Percentiles rank a stretch among this genome's conserved stretches.
These are phyloP conservation scores for Paramecium pentaurelia DNA, from an alignment of 73 alveolate species.

Conservation along the genomic window DNA sequence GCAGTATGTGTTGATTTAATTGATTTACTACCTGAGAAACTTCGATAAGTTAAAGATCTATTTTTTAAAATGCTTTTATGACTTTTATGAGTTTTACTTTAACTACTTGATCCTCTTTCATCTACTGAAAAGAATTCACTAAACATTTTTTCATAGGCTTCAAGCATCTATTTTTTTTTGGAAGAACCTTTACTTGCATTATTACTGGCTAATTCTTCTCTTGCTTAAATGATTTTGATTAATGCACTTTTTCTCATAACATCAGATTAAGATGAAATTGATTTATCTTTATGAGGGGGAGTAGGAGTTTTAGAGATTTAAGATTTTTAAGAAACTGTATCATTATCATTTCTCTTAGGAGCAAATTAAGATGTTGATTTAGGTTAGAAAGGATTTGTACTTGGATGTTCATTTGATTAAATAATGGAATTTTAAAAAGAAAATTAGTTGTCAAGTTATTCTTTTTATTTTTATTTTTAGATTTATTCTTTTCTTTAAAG, in stretches of 20 bases:
- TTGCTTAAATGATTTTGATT: not conserved
- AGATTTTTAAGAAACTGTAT: slow-evolving; percentile 28
- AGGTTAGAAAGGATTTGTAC: slow-evolving; percentile 3
- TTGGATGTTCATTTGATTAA: not conserved
- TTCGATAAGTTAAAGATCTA: not conserved
- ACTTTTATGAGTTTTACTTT: not conserved
- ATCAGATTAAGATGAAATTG: not conserved
- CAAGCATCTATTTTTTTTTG: not conserved
- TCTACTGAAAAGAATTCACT: slow-evolving; percentile 12
- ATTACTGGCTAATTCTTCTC: slow-evolving; percentile 30
- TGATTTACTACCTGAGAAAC: not conserved
- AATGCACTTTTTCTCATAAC: not conserved
- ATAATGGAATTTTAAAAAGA: not conserved
- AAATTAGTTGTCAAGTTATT: not conserved
- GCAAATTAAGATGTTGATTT: slow-evolving; percentile 41
- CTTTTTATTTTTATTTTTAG: not conserved
- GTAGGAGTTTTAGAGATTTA: not conserved
- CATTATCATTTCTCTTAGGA: slow-evolving; percentile 17
- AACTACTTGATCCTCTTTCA: not conserved
- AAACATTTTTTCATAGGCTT: slow-evolving; percentile 44
- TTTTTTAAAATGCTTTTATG: slow-evolving; percentile 1
- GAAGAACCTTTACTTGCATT: slow-evolving; percentile 16
- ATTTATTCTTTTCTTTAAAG: not conserved
- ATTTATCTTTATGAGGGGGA: not conserved
- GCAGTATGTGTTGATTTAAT: slow-evolving; percentile 30